Base-by-base conservation (phyloP, 257 asterid species). In the Solanum dulcamara region DNA sequence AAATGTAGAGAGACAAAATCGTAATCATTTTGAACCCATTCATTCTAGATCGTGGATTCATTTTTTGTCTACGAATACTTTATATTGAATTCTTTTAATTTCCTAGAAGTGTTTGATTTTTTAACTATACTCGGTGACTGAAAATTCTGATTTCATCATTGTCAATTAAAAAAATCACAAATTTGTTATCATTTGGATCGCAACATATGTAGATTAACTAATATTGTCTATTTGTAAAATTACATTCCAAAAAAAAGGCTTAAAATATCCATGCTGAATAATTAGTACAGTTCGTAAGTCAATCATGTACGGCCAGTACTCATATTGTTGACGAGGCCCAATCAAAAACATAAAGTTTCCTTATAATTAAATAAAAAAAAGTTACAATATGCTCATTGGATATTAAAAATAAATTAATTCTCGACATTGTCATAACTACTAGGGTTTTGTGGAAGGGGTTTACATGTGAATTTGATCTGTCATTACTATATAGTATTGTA, bases 381-480 rank as follows among this genome's bases (percentile, higher is more conserved):
- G 10, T 32, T 68, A 46, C 22, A 59, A 28, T 26, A 18, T 84
- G 26, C 55, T 35, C 35, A 57, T 22, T 15, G 26, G 37, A 57
- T 35, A 12, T 37, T 84, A 22, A 67, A 84, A 10, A 33, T 46
- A 67, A 44, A 20, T 38, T 24, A 46, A 12, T 72, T 53, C 64
- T 48, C 48, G 5, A 9, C 18, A 57, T 46, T 15, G 7, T n/a
- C 11, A 57, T 53, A 15, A 51, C 50, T 75, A 57, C 81, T 77
- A 71, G 37, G 83, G 75, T 4, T 81, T 57, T 59, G 26, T 81
- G 83, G 59, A 32, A 30, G 59, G 64, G 38, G 24, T 50, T 87
- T 85, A 80, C 88, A 85, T 83, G 89, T 48, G 53, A 79, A 83
- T 89, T 70, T 85, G 88, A 87, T 87, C 89, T 87, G 90, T 87